Evolutionary conservation across 2,329 filamentous ascomycete genomes (phyloP), one percentile per base, ranked within the genome.

Genomic region (Alternaria dauci): DNA sequence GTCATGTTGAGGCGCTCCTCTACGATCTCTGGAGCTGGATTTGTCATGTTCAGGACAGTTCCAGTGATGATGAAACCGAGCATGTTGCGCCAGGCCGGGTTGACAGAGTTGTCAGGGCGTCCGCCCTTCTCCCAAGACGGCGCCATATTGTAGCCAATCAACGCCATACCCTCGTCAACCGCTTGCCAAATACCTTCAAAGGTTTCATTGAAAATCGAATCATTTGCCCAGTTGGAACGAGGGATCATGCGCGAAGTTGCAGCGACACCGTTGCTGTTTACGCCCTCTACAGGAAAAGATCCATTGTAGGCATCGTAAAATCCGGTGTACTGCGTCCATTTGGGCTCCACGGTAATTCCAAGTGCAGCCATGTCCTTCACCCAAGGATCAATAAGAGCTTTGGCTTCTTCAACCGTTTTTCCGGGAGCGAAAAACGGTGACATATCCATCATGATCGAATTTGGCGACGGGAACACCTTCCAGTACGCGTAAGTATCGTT

Each of bases 31-130:
- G 46, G 8, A 38, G 46, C 46, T 38, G 46, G 18, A 20, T 50
- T 50, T 18, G 46, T 26, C 46, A 50, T 50, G 9, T 53, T 52
- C 3, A 52, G 26, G 2, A 52, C 26, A 16, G 25, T 42, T 2
- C 38, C 50, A 5, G 50, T 30, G 12, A 52, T 52, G 38, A 52
- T 43, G 26, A 52, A 52, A 23, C 50, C 50, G 16, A 52, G 36
- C 50, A 42, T 42, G 50, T 43, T 6, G n/a, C 50, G 38, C 50
- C 50, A 52, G 18, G 50, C 50, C 32, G 50, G 50, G 36, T 52
- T 52, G 26, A 52, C 50, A 16, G 50, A 52, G 8, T 52, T 52
- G n/a, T 52, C 39, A n/a, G 50, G 50, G 39, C 50, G 26, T n/a
- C 50, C 50, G 25, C 50, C 50, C 38, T 50, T 50, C 20, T 50